These are phyloP conservation scores for Rhodomyrtus tomentosa DNA, from an alignment of 345 rosid genomes.

Conservation along the genomic window DNA sequence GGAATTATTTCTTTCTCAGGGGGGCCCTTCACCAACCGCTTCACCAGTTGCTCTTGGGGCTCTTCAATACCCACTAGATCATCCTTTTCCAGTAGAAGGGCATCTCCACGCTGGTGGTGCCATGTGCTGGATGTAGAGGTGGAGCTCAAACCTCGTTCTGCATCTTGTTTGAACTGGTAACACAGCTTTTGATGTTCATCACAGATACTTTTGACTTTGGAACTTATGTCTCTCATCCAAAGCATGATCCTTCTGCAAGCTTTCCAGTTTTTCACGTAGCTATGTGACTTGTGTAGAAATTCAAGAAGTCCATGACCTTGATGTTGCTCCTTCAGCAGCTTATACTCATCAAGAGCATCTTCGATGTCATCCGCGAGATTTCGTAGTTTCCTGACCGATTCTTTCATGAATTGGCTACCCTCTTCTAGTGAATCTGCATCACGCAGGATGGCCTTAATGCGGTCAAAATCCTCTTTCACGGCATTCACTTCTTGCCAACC, in stretches of 20 bases:
- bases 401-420: slow-evolving; percentile 3
- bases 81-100: slow-evolving; percentile 21
- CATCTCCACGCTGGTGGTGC: slow-evolving; percentile 9
- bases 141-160: slow-evolving; percentile 2
- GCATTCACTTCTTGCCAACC: slow-evolving; percentile 8
- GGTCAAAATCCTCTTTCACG: slow-evolving; percentile 15
- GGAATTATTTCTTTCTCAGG: slow-evolving; percentile 3
- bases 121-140: background rate
- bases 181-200: slow-evolving; percentile 7
- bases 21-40: slow-evolving; percentile 4
- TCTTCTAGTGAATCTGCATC: slow-evolving; percentile 14
- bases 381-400: slow-evolving; percentile 18
- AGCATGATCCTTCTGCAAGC: slow-evolving; percentile 9
- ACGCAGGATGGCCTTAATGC: slow-evolving; percentile 13
- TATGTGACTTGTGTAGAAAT: background rate
- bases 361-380: slow-evolving; percentile 18
- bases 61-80: slow-evolving; percentile 16
- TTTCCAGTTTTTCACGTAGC: slow-evolving; percentile 8
- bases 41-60: slow-evolving; percentile 1
- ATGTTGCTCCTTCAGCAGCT: slow-evolving; percentile 6
- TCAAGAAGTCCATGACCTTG: slow-evolving; percentile 6
- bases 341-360: slow-evolving; percentile 24
- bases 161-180: background rate
- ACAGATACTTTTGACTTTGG: slow-evolving; percentile 5
- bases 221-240: slow-evolving; percentile 6